phyloP scores from a whole-genome alignment of 768 basidiomycete species.

The Mycena vulgaris region DNA sequence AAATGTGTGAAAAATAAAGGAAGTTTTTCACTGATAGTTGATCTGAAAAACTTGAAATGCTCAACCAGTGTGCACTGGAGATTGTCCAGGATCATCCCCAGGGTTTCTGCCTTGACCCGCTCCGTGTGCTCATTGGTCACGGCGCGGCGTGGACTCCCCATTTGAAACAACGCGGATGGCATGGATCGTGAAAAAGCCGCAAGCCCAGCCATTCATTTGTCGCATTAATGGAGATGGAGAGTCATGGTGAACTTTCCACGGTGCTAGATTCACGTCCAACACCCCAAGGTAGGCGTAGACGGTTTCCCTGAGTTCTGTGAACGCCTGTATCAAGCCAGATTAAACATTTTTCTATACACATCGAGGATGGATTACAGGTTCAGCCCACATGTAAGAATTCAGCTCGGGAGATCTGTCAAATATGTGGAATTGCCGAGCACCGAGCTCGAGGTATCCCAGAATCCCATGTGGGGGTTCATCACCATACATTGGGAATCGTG shows the following conservation, averaged over 20 bases:
- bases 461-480: constrained; percentile 7
- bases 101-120: not conserved
- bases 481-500: constrained; percentile 17
- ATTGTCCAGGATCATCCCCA: not conserved
- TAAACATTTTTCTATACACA: not conserved
- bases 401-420: constrained; percentile 19
- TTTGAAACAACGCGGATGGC: constrained; percentile 8
- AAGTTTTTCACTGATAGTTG: too few species aligned
- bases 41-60: too few species aligned
- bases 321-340: not conserved
- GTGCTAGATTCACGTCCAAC: not conserved
- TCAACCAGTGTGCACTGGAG: too few species aligned
- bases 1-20: too few species aligned
- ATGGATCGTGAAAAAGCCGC: too few species aligned
- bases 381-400: constrained; percentile 2
- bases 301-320: constrained; percentile 2
- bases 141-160: not conserved
- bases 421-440: constrained; percentile 1
- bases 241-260: not conserved
- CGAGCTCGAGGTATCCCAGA: constrained; percentile 14
- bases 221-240: not conserved
- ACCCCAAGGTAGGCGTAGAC: constrained; percentile 1
- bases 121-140: not conserved
- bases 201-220: constrained; percentile 22
- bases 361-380: not conserved